Evolutionary conservation across 495 filamentous ascomycete genomes (phyloP).

Genomic region (Aspergillus asperescens): DNA sequence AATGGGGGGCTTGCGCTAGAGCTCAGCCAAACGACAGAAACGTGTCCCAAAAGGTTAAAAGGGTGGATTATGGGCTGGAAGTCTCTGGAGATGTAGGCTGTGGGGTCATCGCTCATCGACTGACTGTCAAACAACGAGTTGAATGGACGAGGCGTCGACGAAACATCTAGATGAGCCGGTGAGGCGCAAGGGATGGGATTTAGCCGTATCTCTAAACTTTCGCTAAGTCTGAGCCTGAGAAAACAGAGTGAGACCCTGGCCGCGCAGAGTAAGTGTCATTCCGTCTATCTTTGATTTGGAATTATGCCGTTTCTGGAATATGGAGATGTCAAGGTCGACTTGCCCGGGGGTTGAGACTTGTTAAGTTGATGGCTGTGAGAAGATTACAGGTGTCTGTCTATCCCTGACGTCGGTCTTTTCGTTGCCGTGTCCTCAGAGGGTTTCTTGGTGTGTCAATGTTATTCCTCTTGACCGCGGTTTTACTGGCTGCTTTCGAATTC

Average conservation of each 20-base stretch:
- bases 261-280: background rate
- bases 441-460: too few relatives aligned
- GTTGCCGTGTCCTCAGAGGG: too few relatives aligned
- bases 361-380: background rate
- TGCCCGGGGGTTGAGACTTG: background rate
- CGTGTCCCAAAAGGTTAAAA: too few relatives aligned
- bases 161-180: background rate
- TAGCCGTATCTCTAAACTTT: too few relatives aligned
- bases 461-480: too few relatives aligned
- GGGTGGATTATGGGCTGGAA: too few relatives aligned
- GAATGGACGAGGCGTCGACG: background rate
- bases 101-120: slow-evolving; percentile 1
- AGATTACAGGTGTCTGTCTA: background rate
- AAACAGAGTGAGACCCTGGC: background rate
- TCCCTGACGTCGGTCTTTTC: background rate
- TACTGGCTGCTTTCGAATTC: too few relatives aligned
- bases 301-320: background rate
- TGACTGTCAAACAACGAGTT: background rate
- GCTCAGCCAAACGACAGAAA: too few relatives aligned
- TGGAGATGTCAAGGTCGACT: background rate
- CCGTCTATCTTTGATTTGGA: background rate
- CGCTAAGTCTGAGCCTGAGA: background rate
- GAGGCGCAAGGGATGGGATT: slow-evolving; percentile 4
- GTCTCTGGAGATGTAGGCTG: too few relatives aligned
- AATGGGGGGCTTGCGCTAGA: too few relatives aligned